Conservation (phyloP, 768 basidiomycete species). For the Hericium coralloides region DNA sequence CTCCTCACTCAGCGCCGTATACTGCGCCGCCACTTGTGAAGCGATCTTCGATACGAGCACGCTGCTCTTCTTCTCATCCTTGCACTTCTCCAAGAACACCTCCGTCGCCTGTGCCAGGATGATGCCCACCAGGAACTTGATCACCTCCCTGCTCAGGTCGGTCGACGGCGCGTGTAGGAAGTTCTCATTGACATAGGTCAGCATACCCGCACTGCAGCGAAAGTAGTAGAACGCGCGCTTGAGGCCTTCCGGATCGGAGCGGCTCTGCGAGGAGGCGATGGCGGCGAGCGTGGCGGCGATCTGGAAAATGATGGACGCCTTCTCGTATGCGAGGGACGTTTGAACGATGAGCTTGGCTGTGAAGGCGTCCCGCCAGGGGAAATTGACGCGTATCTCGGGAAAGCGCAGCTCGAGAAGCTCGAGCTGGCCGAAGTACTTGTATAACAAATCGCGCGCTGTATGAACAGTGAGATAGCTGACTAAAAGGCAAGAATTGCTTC, state of each 20-base stretch:
- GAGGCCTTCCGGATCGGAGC: slow-evolving; percentile 41
- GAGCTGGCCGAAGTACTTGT: slow-evolving; percentile 99
- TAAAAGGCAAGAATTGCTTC: not conserved
- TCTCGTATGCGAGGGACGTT: slow-evolving; percentile 95
- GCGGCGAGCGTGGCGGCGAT: slow-evolving; percentile 91
- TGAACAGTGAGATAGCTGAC: not conserved
- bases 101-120: slow-evolving; percentile 93
- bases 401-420: slow-evolving; percentile 96
- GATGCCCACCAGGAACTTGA: slow-evolving; percentile 85
- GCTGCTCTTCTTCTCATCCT: slow-evolving; percentile 83
- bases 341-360: slow-evolving; percentile 90
- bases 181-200: slow-evolving; percentile 99
- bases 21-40: slow-evolving; percentile 75
- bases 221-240: slow-evolving; percentile 77
- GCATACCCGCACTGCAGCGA: slow-evolving; percentile 86
- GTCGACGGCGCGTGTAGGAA: slow-evolving; percentile 96
- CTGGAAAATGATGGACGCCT: slow-evolving; percentile 95
- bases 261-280: slow-evolving; percentile 77
- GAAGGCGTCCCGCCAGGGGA: slow-evolving; percentile 97
- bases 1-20: slow-evolving; percentile 76
- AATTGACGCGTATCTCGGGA: slow-evolving; percentile 91
- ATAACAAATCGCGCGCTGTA: slow-evolving; percentile 85
- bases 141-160: slow-evolving; percentile 87
- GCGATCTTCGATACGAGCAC: slow-evolving; percentile 79
- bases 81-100: slow-evolving; percentile 91